Conservation (phyloP, 306 rosid species). For the Cicer judaicum region DNA sequence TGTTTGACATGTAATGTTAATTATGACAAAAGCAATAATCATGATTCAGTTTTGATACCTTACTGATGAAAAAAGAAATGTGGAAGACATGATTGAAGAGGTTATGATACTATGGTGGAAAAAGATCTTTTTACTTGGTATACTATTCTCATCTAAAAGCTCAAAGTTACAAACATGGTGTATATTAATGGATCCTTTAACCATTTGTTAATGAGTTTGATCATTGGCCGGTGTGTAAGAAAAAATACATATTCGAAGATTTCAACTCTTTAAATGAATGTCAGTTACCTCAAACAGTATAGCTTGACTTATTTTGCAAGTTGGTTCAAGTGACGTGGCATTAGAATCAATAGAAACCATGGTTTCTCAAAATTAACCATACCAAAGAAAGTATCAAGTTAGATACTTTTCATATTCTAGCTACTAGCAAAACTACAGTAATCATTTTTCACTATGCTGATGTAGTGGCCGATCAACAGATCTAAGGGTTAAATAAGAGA, state of each 20-base stretch:
- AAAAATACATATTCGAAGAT: no score
- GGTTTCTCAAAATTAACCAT: neutral
- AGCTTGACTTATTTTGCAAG: neutral
- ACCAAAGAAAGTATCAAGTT: neutral
- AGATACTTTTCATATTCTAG: neutral
- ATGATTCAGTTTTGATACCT: constrained; percentile 29
- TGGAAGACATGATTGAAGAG: neutral
- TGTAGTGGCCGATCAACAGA: constrained; percentile 4
- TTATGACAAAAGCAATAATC: constrained; percentile 23
- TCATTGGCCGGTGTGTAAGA: no score
- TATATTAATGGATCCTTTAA: no score
- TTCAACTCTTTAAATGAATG: no score
- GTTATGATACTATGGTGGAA: neutral
- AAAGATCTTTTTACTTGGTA: neutral
- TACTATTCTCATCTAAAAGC: neutral
- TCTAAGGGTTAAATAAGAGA: constrained; percentile 23
- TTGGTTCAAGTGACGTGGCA: neutral
- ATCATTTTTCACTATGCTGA: neutral
- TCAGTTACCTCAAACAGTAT: no score
- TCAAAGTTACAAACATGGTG: no score
- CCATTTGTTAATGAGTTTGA: no score
- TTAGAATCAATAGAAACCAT: neutral
- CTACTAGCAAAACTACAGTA: constrained; percentile 15
- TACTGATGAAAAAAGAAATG: neutral
- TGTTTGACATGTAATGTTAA: constrained; percentile 3